Evolutionary conservation across 352 stramenopile species (phyloP).

Genomic region (Phytophthora constricta): DNA sequence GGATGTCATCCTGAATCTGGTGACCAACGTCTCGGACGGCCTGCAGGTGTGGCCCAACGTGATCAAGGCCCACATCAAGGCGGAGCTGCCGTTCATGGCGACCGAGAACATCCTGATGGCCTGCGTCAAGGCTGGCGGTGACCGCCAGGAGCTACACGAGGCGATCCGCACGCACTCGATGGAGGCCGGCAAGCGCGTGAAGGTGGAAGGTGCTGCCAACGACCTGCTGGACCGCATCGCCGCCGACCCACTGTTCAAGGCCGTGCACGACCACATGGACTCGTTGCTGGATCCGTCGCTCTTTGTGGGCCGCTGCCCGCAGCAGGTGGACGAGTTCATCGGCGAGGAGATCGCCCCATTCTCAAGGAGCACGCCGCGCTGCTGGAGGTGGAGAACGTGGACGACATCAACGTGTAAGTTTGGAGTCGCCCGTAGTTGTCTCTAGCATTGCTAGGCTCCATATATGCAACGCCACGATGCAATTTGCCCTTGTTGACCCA

Average conservation of each 20-base stretch:
- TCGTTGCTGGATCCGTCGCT: constrained; percentile 95
- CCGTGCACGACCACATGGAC: constrained; percentile 96
- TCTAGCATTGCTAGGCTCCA: neutral
- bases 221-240: constrained; percentile 98
- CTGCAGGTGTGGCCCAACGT: constrained; percentile 96
- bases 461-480: neutral
- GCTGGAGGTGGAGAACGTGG: constrained; percentile 92
- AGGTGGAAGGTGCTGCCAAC: constrained; percentile 97
- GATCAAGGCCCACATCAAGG: constrained; percentile 97
- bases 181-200: constrained; percentile 97
- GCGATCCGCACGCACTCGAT: constrained; percentile 99
- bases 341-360: constrained; percentile 94
- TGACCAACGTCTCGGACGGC: constrained; percentile 97
- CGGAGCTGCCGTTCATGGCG: constrained; percentile 99
- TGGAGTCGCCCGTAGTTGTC: no score
- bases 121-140: constrained; percentile 97
- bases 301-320: constrained; percentile 97
- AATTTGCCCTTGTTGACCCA: neutral
- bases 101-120: constrained; percentile 99
- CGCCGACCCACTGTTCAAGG: constrained; percentile 93
- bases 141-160: constrained; percentile 98
- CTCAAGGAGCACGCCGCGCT: constrained; percentile 90
- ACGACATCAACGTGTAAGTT: constrained; percentile 96
- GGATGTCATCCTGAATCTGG: constrained; percentile 98
- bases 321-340: constrained; percentile 97